Evolutionary conservation across 2,329 filamentous ascomycete genomes (phyloP).

Genomic region (Penicillium sp.): DNA sequence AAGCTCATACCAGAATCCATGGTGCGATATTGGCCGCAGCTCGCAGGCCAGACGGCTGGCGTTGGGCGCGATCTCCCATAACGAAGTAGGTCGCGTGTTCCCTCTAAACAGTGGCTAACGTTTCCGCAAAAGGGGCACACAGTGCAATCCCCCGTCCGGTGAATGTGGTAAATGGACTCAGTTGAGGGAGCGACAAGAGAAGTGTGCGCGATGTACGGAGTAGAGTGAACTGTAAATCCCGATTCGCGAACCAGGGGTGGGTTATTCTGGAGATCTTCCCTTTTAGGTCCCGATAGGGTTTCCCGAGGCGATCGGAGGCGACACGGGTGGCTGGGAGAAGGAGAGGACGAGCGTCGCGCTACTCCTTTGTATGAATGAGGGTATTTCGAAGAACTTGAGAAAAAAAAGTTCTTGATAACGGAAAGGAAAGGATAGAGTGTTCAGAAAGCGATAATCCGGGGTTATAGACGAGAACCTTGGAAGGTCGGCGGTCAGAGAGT

Average conservation of each 20-base stretch:
- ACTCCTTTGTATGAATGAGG: neutral
- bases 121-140: conserved; percentile 6
- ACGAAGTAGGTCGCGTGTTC: conserved; percentile 8
- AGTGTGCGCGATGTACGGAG: neutral
- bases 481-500: conserved; percentile 7
- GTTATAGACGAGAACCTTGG: neutral
- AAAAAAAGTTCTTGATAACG: neutral
- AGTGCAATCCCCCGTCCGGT: neutral
- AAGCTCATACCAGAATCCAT: conserved; percentile 39
- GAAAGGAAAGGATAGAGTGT: neutral
- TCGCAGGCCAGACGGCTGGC: conserved; percentile 32
- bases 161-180: neutral
- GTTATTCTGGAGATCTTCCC: neutral
- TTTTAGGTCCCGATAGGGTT: neutral
- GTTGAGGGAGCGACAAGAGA: neutral
- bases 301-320: conserved; percentile 2
- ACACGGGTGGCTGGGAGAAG: neutral
- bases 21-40: conserved; percentile 32
- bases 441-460: neutral
- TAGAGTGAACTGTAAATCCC: neutral
- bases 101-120: conserved; percentile 7
- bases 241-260: conserved; percentile 4
- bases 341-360: neutral
- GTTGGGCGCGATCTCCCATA: conserved; percentile 35
- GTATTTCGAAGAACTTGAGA: neutral